These are phyloP conservation scores for Coccomyxa subellipsoidea DNA, from an alignment of 163 green algal species.

Conservation along the genomic window DNA sequence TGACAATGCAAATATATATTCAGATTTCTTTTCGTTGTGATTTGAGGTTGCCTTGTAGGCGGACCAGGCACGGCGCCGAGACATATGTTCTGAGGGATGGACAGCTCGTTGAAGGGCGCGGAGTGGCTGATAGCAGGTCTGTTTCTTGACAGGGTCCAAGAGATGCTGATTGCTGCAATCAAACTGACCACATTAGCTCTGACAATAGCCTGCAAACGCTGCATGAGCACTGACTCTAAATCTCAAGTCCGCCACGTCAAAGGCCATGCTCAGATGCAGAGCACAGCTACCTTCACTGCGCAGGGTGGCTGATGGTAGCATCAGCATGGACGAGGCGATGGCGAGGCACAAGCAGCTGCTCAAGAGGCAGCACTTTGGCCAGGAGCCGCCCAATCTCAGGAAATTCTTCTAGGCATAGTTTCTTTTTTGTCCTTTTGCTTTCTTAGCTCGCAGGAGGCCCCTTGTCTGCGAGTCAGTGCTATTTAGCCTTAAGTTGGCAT, in stretches of 20 bases:
- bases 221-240: too few relatives aligned
- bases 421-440: too few relatives aligned
- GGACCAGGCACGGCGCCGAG: constrained; percentile 13
- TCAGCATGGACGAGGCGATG: constrained; percentile 53
- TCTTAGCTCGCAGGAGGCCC: too few relatives aligned
- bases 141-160: too few relatives aligned
- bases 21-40: neutral
- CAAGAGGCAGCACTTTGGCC: constrained; percentile 56
- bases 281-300: neutral
- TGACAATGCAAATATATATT: neutral
- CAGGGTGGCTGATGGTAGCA: constrained; percentile 53
- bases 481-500: too few relatives aligned
- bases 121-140: constrained; percentile 7
- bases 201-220: too few relatives aligned
- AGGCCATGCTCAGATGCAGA: too few relatives aligned
- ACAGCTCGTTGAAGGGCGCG: constrained; percentile 42
- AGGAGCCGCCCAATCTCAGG: constrained; percentile 22
- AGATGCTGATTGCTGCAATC: too few relatives aligned
- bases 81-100: constrained; percentile 48
- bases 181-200: too few relatives aligned
- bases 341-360: constrained; percentile 48
- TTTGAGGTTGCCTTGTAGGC: neutral
- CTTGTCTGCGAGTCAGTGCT: too few relatives aligned
- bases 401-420: constrained; percentile 4
- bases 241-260: too few relatives aligned